Evolutionary conservation across 768 basidiomycete species (phyloP).

Genomic region (Mycena epipterygia): DNA sequence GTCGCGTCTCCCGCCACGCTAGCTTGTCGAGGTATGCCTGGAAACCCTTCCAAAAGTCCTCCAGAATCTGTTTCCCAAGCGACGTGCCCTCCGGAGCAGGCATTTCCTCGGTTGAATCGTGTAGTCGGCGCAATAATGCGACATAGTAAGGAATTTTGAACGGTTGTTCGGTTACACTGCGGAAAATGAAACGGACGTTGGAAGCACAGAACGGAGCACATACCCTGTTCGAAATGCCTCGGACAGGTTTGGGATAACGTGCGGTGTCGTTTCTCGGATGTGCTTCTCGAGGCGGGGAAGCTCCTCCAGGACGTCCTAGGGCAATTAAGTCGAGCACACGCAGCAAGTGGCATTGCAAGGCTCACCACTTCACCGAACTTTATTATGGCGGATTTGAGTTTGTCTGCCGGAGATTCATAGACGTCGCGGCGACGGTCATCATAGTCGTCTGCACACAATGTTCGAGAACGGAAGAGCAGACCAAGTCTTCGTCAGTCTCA

Average conservation of each 20-base stretch:
- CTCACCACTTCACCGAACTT: conserved; percentile 88
- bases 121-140: conserved; percentile 79
- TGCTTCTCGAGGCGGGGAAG: conserved; percentile 75
- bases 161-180: conserved; percentile 90
- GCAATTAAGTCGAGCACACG: conserved; percentile 21
- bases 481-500: conserved; percentile 52
- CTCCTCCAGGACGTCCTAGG: conserved; percentile 79
- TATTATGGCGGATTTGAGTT: conserved; percentile 74
- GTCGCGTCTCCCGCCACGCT: conserved; percentile 90
- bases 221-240: conserved; percentile 85
- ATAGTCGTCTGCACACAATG: conserved; percentile 67
- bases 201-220: conserved; percentile 34
- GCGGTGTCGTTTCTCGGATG: conserved; percentile 70
- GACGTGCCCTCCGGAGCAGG: conserved; percentile 57
- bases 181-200: conserved; percentile 20
- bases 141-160: conserved; percentile 95
- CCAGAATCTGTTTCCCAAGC: conserved; percentile 79
- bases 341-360: conserved; percentile 21
- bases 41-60: conserved; percentile 94
- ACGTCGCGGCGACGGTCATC: conserved; percentile 75
- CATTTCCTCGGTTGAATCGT: conserved; percentile 54
- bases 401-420: conserved; percentile 81
- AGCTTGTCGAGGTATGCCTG: conserved; percentile 90
- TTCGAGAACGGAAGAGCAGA: conserved; percentile 37
- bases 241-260: conserved; percentile 73